Evolutionary conservation across 2,329 filamentous ascomycete genomes (phyloP).

Genomic region (Colletotrichum tamarilloi): DNA sequence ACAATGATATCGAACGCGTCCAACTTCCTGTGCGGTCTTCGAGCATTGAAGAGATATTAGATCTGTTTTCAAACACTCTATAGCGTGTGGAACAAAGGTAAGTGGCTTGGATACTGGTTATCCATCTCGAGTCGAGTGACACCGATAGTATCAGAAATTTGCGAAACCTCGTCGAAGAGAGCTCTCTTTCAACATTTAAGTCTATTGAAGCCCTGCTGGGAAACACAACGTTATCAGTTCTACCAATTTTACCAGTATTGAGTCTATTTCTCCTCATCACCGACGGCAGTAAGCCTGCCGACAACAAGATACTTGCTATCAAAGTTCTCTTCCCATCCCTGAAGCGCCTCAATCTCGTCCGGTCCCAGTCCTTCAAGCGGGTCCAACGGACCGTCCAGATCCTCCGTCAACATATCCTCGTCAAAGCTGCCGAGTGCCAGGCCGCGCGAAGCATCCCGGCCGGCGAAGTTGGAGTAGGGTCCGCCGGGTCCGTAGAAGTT

Average conservation of each 20-base stretch:
- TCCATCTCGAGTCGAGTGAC: not conserved
- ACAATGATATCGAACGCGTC: not conserved
- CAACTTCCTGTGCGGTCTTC: not conserved
- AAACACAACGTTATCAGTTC: slow-evolving; percentile 44
- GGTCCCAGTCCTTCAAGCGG: slow-evolving; percentile 75
- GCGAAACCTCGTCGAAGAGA: not conserved
- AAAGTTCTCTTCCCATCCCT: slow-evolving; percentile 95
- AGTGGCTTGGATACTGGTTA: not conserved
- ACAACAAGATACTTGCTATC: slow-evolving; percentile 95
- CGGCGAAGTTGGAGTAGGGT: slow-evolving; percentile 96
- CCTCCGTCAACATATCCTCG: slow-evolving; percentile 92
- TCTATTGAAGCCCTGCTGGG: not conserved
- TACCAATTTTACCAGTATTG: not conserved
- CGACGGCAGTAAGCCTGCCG: slow-evolving; percentile 77
- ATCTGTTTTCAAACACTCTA: not conserved
- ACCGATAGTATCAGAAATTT: not conserved
- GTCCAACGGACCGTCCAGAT: slow-evolving; percentile 86
- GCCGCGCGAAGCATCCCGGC: slow-evolving; percentile 88
- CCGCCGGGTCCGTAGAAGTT: slow-evolving; percentile 98
- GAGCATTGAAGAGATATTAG: not conserved
- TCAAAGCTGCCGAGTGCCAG: slow-evolving; percentile 94
- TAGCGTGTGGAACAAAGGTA: not conserved
- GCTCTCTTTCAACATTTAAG: not conserved
- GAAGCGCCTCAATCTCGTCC: slow-evolving; percentile 85
- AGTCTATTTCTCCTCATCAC: slow-evolving; percentile 47